phyloP scores from a whole-genome alignment of 106 monocot species.

The Vanilla planifolia region DNA sequence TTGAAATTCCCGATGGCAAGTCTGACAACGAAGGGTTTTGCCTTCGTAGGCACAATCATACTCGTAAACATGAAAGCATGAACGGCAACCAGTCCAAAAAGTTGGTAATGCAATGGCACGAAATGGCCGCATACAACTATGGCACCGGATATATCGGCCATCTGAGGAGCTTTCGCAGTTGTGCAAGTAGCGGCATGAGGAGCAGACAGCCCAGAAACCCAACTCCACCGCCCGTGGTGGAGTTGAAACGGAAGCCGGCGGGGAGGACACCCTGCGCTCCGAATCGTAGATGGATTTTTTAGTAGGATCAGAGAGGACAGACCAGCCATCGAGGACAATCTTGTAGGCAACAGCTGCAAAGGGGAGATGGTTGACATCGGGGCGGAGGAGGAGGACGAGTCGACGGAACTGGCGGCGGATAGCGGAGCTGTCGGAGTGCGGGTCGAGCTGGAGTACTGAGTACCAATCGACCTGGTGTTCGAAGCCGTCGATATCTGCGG shows the following conservation, averaged over 20 bases:
- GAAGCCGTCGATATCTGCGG: constrained; percentile 19
- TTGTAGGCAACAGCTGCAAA: constrained; percentile 17
- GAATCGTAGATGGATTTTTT: constrained; percentile 37
- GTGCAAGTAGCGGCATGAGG: constrained; percentile 16
- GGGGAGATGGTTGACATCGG: constrained; percentile 7
- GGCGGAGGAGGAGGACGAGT: constrained; percentile 44
- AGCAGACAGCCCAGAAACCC: constrained; percentile 35
- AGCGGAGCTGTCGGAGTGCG: constrained; percentile 14
- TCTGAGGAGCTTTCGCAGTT: constrained; percentile 20
- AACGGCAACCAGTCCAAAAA: constrained; percentile 70
- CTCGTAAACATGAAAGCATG: constrained; percentile 56
- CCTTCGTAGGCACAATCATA: constrained; percentile 36
- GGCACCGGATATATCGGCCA: constrained; percentile 22
- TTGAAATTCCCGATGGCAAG: constrained; percentile 35
- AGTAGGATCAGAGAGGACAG: constrained; percentile 34
- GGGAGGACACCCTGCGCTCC: constrained; percentile 13
- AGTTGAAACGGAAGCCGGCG: not conserved
- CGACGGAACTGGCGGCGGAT: constrained; percentile 27
- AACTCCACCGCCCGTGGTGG: not conserved
- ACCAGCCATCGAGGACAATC: constrained; percentile 27
- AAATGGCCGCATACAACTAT: constrained; percentile 13
- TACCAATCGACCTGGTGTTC: constrained; percentile 38
- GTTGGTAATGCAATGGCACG: not conserved
- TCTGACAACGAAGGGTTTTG: constrained; percentile 33
- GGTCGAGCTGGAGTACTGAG: constrained; percentile 49